Percentiles rank a stretch among this genome's conserved stretches.
phyloP scores from a whole-genome alignment of 2,329 filamentous ascomycete genomes.

The Aspergillus viridinutans region DNA sequence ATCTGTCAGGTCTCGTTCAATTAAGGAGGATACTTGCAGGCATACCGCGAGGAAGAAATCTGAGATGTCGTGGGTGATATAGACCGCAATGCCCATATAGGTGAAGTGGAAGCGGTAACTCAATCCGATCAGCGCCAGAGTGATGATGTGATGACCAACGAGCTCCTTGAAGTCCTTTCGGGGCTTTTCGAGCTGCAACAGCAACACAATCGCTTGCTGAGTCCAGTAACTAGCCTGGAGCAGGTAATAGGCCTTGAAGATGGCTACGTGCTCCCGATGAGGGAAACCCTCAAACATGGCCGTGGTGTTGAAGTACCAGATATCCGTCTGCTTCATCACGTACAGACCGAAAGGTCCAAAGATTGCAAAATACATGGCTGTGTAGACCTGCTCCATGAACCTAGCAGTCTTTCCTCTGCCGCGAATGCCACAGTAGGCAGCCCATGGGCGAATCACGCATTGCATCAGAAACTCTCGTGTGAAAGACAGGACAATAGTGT shows the following conservation, averaged over 20 bases:
- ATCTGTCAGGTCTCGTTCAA: neutral
- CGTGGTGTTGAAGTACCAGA: conserved; percentile 92
- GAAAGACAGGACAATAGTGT: conserved; percentile 84
- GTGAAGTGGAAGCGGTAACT: conserved; percentile 97
- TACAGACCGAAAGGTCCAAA: conserved; percentile 81
- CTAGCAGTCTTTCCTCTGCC: conserved; percentile 75
- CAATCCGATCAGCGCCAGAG: conserved; percentile 72
- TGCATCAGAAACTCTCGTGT: conserved; percentile 97
- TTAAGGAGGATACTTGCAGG: neutral
- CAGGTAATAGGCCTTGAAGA: conserved; percentile 94
- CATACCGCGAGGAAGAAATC: conserved; percentile 89
- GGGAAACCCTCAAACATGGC: conserved; percentile 90
- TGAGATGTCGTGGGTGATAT: conserved; percentile 89
- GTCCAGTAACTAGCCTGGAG: conserved; percentile 94
- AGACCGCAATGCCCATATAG: conserved; percentile 88
- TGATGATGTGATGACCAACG: conserved; percentile 87
- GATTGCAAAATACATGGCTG: conserved; percentile 80
- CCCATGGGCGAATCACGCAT: conserved; percentile 73
- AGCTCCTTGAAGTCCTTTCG: conserved; percentile 94
- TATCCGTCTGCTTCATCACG: conserved; percentile 84
- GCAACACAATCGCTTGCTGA: conserved; percentile 83
- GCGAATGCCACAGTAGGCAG: conserved; percentile 64
- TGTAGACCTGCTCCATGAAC: conserved; percentile 97
- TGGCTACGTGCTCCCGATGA: conserved; percentile 71
- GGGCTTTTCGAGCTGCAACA: conserved; percentile 86